A percentile compares a stretch with the other conserved stretches of the same genome.
These are phyloP conservation scores for Edaphochlamys debaryana DNA, from an alignment of 139 green algal species.

Conservation along the genomic window DNA sequence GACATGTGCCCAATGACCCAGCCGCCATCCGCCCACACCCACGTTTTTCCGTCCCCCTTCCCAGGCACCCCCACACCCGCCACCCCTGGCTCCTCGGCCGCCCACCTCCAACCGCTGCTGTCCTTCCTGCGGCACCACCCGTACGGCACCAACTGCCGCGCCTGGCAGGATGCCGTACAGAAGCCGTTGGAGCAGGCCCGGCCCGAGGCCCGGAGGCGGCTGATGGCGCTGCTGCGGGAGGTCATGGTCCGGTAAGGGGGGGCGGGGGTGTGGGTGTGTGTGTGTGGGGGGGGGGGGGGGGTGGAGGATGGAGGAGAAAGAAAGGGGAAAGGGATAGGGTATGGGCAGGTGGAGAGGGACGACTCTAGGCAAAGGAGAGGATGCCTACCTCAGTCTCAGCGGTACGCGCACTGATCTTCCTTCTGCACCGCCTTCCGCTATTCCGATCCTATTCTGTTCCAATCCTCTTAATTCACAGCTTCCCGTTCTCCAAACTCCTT, in stretches of 20 bases:
- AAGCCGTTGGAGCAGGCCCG: constrained; percentile 70
- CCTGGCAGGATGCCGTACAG: constrained; percentile 74
- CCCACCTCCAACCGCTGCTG: constrained; percentile 90
- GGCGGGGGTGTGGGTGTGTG: background rate
- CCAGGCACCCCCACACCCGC: constrained; percentile 81
- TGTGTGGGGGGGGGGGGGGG: background rate
- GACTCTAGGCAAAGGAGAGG: too few species aligned
- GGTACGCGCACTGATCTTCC: too few species aligned
- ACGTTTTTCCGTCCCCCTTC: background rate
- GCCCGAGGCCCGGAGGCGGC: constrained; percentile 57
- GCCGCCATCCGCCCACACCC: background rate
- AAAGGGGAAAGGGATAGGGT: too few species aligned
- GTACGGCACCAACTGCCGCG: constrained; percentile 58
- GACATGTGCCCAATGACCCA: too few species aligned
- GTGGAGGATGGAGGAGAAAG: too few species aligned
- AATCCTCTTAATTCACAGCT: too few species aligned
- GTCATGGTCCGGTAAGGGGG: constrained; percentile 80
- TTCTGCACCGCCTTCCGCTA: too few species aligned
- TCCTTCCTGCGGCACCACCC: constrained; percentile 86
- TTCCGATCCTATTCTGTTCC: too few species aligned
- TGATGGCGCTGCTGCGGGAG: constrained; percentile 75
- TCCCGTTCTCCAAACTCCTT: too few species aligned
- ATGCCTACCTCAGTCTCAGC: too few species aligned
- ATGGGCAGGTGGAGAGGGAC: too few species aligned
- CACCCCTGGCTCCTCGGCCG: constrained; percentile 51